Evolutionary conservation across 148 eudicot species (phyloP).

Genomic region (Euryodendron excelsum): DNA sequence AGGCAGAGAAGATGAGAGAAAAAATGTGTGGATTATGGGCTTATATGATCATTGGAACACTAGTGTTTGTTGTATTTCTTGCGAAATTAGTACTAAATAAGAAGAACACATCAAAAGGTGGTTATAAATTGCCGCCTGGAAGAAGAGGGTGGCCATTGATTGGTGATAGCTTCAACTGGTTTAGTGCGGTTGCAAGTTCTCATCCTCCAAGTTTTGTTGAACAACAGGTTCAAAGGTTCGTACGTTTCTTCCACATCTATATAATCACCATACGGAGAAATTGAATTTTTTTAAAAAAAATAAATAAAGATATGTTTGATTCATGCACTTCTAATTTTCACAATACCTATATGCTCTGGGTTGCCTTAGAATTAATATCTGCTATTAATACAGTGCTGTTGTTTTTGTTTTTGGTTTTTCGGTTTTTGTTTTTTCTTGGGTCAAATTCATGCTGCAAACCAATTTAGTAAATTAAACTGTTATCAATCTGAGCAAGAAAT

Average conservation of each 20-base stretch:
- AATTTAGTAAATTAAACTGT: too few relatives aligned
- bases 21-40: constrained; percentile 5
- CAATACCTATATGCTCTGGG: too few relatives aligned
- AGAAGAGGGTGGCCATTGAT: constrained; percentile 53
- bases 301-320: background rate
- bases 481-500: background rate
- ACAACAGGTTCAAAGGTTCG: constrained; percentile 41
- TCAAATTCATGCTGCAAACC: background rate
- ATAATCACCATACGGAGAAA: background rate
- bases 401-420: too few relatives aligned
- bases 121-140: constrained; percentile 37
- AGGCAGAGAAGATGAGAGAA: background rate
- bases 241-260: background rate
- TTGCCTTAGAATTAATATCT: too few relatives aligned
- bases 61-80: background rate
- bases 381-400: too few relatives aligned
- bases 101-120: background rate
- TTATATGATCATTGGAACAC: background rate
- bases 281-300: background rate
- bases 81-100: background rate
- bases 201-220: constrained; percentile 53
- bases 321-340: too few relatives aligned
- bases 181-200: constrained; percentile 54
- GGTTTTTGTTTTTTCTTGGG: background rate
- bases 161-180: constrained; percentile 53